A percentile compares a stretch with the other conserved stretches of the same genome.
phyloP scores from a whole-genome alignment of 2,329 filamentous ascomycete species.

The Onygenales sp. region DNA sequence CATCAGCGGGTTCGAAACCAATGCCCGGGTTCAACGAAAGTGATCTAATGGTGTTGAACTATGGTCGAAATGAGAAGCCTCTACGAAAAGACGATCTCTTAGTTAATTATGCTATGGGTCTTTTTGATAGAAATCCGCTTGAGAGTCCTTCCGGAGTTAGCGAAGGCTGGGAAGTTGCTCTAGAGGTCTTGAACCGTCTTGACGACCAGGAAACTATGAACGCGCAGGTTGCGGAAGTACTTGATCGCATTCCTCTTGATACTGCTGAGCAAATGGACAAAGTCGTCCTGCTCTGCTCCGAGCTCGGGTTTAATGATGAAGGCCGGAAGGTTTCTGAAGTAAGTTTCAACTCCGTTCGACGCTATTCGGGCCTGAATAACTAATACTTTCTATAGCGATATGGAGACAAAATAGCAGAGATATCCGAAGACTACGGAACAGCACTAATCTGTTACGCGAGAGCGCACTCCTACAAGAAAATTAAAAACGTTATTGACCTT shows the following conservation, averaged over 20 bases:
- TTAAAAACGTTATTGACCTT: conserved; percentile 76
- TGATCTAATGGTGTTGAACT: conserved; percentile 74
- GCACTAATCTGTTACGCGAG: conserved; percentile 86
- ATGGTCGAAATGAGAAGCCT: conserved; percentile 51
- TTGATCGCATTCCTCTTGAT: conserved; percentile 63
- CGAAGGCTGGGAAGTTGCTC: conserved; percentile 83
- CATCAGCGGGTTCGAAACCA: conserved; percentile 44
- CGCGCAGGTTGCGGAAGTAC: conserved; percentile 62
- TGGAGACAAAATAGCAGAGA: conserved; percentile 64
- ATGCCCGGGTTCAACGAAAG: conserved; percentile 67
- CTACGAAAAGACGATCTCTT: conserved; percentile 73
- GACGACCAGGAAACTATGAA: conserved; percentile 63
- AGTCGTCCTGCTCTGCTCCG: conserved; percentile 67
- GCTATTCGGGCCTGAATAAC: not conserved
- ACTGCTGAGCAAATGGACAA: conserved; percentile 68
- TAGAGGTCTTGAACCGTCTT: conserved; percentile 72
- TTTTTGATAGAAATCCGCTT: conserved; percentile 35
- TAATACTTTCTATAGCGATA: conserved; percentile 52
- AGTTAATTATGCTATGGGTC: conserved; percentile 60
- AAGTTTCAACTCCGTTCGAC: conserved; percentile 12
- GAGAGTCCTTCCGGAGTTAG: conserved; percentile 30
- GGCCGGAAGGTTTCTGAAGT: conserved; percentile 78
- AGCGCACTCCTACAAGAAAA: conserved; percentile 66
- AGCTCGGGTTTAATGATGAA: conserved; percentile 67
- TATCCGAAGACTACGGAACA: conserved; percentile 70